Base-by-base conservation (phyloP, 1,139 yeast genomes). In the Yamadazyma sp. region DNA sequence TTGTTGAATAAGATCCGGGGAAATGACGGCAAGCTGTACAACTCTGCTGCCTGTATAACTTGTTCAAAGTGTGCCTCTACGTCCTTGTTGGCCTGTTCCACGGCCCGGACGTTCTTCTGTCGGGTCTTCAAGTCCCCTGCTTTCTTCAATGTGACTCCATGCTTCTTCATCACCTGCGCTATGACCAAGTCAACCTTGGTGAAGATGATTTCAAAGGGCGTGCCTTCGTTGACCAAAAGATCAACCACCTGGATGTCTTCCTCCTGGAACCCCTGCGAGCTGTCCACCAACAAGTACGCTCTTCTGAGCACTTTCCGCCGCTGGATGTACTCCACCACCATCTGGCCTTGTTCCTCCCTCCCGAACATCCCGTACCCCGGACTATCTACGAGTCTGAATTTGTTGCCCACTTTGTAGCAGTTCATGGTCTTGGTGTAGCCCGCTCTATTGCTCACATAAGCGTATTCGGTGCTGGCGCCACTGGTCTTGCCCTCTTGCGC, bases 341-440 rank as follows among this genome's bases (percentile, higher is more conserved):
- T 69, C 38, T 75, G 62, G 1, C 96, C 96, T 55, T 88, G 95
- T 45, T 68, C 62, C n/a, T 54, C 56, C 17, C 71, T 71, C 2
- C 83, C 89, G 50, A 68, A 76, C 17, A 61, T 68, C 2, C 97
- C 97, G 55, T 88, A 88, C 0, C 97, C 97, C 0, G 97, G 96
- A 28, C 88, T 78, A 56, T 88, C 97, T 2, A 88, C 75, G 6
- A 88, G 54, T 42, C 88, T 65, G 34, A 88, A 66, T 44, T 73
- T 68, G 35, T 78, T 75, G 1, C 84, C 84, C 15, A 87, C 62
- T 41, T 80, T 83, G 61, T 73, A 88, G 47, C 87, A 81, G 53
- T 85, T 86, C 54, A 88, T 62, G 4, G 92, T 81, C 51, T 83
- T 81, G 1, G 97, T 88, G 53, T 67, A 86, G 1, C 95, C 95